These are phyloP conservation scores for Kodamaea leandrae DNA, from an alignment of 805 yeast species.

Conservation along the genomic window DNA sequence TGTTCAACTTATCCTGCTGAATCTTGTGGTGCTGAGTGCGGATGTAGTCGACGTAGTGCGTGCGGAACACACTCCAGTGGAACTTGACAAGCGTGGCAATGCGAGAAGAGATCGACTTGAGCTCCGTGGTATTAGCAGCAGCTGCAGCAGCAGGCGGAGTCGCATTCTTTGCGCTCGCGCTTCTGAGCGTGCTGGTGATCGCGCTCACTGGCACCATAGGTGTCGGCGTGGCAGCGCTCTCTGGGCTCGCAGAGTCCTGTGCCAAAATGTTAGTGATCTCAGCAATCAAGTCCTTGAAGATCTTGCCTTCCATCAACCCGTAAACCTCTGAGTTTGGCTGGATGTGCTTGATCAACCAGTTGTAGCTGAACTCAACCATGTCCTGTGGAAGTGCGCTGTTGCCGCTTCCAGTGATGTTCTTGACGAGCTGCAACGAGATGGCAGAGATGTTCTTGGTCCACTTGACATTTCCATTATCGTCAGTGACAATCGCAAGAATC, in stretches of 20 bases:
- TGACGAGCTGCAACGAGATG: constrained; percentile 65
- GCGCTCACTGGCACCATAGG: constrained; percentile 2
- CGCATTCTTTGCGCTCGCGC: constrained; percentile 6
- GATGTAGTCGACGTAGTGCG: constrained; percentile 51
- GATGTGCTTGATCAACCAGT: constrained; percentile 82
- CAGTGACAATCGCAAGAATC: constrained; percentile 74
- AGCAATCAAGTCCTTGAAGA: constrained; percentile 48
- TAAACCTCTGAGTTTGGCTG: constrained; percentile 80
- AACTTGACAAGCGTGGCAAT: constrained; percentile 66
- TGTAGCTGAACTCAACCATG: constrained; percentile 58
- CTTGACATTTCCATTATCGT: constrained; percentile 81
- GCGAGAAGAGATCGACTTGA: constrained; percentile 56
- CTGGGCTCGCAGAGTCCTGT: constrained; percentile 8
- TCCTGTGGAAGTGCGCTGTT: constrained; percentile 31
- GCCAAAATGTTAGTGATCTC: constrained; percentile 29
- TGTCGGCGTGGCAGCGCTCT: constrained; percentile 6
- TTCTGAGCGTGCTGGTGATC: constrained; percentile 4
- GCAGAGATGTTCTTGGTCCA: constrained; percentile 83
- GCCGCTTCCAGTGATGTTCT: constrained; percentile 28
- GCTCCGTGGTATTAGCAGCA: constrained; percentile 37
- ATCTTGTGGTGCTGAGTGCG: constrained; percentile 17
- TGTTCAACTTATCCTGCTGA: constrained; percentile 16
- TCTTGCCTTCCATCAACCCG: constrained; percentile 67
- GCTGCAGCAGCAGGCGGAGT: constrained; percentile 14
- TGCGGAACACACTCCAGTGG: constrained; percentile 83